Conservation (phyloP, 148 eudicot species). For the Chenopodium berlandieri region DNA sequence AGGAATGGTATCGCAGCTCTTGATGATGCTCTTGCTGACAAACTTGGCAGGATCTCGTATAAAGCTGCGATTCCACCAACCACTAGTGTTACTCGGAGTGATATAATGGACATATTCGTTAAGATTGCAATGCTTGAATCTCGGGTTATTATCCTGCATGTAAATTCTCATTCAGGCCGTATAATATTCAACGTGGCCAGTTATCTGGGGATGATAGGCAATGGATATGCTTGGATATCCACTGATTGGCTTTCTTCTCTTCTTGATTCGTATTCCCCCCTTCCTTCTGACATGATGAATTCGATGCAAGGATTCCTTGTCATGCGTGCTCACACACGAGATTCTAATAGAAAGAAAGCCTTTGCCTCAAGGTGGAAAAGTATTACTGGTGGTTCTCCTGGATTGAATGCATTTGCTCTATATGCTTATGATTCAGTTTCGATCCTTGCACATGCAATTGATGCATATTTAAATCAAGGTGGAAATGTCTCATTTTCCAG, state of each 20-base stretch:
- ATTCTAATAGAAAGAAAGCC: conserved; percentile 49
- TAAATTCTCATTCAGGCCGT: conserved; percentile 57
- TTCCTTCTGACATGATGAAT: conserved; percentile 42
- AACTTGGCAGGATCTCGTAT: conserved; percentile 61
- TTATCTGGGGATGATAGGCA: conserved; percentile 80
- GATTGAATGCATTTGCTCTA: conserved; percentile 75
- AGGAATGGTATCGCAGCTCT: conserved; percentile 78
- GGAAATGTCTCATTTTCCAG: conserved; percentile 72
- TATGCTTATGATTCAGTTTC: conserved; percentile 91
- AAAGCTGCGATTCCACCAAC: conserved; percentile 71
- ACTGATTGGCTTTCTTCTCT: conserved; percentile 89
- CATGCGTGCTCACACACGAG: conserved; percentile 69
- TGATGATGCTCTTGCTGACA: conserved; percentile 73
- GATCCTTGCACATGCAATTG: conserved; percentile 83
- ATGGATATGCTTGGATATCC: conserved; percentile 86
- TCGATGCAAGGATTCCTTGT: conserved; percentile 74
- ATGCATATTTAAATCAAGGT: conserved; percentile 68
- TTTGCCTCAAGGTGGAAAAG: conserved; percentile 62
- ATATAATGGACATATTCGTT: conserved; percentile 67
- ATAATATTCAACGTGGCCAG: conserved; percentile 61
- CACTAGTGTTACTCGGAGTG: conserved; percentile 43
- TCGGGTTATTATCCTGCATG: conserved; percentile 73
- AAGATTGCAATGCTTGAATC: conserved; percentile 73
- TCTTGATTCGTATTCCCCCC: conserved; percentile 59
- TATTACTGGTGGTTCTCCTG: conserved; percentile 50